These are phyloP conservation scores for Apiosordaria backusii DNA, from an alignment of 495 filamentous ascomycete genomes.

Conservation along the genomic window DNA sequence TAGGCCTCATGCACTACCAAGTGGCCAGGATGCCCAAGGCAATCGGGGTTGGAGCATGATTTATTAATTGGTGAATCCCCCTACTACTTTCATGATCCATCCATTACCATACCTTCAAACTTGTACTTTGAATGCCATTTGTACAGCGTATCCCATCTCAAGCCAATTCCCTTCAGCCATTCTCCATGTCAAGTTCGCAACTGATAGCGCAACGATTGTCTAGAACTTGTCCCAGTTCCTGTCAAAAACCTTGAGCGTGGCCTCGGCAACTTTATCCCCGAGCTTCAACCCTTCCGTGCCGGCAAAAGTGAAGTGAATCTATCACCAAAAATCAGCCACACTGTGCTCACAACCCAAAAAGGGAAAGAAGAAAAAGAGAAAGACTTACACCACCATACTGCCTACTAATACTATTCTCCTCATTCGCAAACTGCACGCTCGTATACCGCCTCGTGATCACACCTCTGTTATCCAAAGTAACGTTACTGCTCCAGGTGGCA, in stretches of 20 bases:
- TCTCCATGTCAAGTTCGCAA: no score
- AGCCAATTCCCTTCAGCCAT: no score
- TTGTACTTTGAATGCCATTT: no score
- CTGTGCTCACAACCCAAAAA: background rate
- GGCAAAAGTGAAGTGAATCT: slow-evolving; percentile 36
- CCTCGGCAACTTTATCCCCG: slow-evolving; percentile 25
- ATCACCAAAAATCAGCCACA: background rate
- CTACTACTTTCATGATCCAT: no score
- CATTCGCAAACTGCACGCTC: slow-evolving; percentile 22
- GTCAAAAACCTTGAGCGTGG: slow-evolving; percentile 26
- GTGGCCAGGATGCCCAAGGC: no score
- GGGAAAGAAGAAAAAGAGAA: background rate
- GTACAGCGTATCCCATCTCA: background rate
- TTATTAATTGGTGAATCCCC: no score
- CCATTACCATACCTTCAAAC: no score
- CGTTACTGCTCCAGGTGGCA: slow-evolving; percentile 30
- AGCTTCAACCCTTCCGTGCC: slow-evolving; percentile 23
- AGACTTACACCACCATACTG: slow-evolving; percentile 36
- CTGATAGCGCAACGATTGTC: no score
- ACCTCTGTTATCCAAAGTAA: slow-evolving; percentile 29
- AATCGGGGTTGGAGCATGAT: no score
- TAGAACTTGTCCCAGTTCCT: slow-evolving; percentile 28
- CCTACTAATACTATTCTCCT: slow-evolving; percentile 32
- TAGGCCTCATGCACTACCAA: no score
- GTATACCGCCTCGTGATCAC: slow-evolving; percentile 31